A percentile compares a stretch with the other conserved stretches of the same genome.
Conservation (phyloP, 768 basidiomycete genomes). For the Trametes cinnabarina region DNA sequence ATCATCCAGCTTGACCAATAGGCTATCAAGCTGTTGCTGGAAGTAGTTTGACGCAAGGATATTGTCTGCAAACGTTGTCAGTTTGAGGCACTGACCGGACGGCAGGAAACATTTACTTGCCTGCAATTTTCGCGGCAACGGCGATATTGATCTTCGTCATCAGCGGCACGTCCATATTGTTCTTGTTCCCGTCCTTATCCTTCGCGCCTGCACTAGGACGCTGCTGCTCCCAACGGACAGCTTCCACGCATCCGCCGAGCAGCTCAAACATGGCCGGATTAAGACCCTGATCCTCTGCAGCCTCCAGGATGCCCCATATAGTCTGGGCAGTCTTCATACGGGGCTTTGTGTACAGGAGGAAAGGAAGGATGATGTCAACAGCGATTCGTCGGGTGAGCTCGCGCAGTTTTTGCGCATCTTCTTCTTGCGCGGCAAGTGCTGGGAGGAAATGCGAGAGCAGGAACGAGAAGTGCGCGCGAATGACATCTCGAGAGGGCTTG, state of each 20-base stretch:
- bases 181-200: conserved; percentile 27
- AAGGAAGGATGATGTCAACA: conserved; percentile 63
- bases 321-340: conserved; percentile 60
- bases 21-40: conserved; percentile 40
- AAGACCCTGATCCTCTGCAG: conserved; percentile 23
- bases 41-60: conserved; percentile 52
- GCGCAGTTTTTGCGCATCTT: conserved; percentile 3
- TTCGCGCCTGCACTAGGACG: conserved; percentile 32
- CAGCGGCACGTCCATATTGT: conserved; percentile 31
- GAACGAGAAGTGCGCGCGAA: conserved; percentile 59
- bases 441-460: conserved; percentile 48
- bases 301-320: conserved; percentile 73
- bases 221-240: conserved; percentile 38
- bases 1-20: conserved; percentile 54
- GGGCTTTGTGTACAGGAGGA: conserved; percentile 70
- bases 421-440: conserved; percentile 4
- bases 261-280: conserved; percentile 37
- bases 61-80: conserved; percentile 42
- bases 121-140: conserved; percentile 62
- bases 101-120: conserved; percentile 35
- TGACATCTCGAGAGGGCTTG: conserved; percentile 49
- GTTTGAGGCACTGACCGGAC: neutral
- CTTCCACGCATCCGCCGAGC: conserved; percentile 52
- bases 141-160: conserved; percentile 53
- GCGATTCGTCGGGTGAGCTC: conserved; percentile 36